Evolutionary conservation across 192 early-diverging fungal genomes (phyloP).

Genomic region (Globomyces pollinis-pini): DNA sequence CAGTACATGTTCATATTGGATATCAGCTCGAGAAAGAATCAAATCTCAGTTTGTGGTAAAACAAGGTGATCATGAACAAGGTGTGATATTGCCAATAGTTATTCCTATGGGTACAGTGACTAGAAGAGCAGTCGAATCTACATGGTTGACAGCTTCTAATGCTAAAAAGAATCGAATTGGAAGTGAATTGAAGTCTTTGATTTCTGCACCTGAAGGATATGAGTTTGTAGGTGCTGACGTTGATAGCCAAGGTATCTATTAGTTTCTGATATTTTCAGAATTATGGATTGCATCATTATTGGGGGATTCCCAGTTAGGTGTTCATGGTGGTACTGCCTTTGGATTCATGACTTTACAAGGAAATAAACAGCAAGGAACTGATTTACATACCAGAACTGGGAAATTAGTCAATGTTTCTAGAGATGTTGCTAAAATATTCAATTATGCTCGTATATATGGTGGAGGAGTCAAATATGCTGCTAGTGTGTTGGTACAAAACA

Average conservation of each 20-base stretch:
- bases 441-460: constrained; percentile 94
- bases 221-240: constrained; percentile 94
- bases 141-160: constrained; percentile 95
- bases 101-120: constrained; percentile 96
- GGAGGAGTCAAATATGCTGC: constrained; percentile 80
- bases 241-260: no score
- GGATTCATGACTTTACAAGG: constrained; percentile 99
- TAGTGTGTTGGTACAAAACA: constrained; percentile 70
- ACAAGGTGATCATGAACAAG: constrained; percentile 15
- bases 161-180: constrained; percentile 83
- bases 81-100: constrained; percentile 84
- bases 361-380: constrained; percentile 76
- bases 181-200: constrained; percentile 84
- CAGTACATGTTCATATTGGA: constrained; percentile 85
- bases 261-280: no score
- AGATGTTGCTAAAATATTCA: constrained; percentile 89
- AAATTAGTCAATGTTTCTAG: constrained; percentile 77
- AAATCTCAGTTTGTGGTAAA: constrained; percentile 72
- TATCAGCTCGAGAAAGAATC: constrained; percentile 71
- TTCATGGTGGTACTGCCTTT: constrained; percentile 86
- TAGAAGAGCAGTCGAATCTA: constrained; percentile 80
- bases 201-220: constrained; percentile 76
- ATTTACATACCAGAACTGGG: constrained; percentile 90
- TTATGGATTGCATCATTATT: constrained; percentile 93
- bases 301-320: constrained; percentile 87